Evolutionary conservation across 768 basidiomycete species (phyloP).

Genomic region (Steccherinum ochraceum): DNA sequence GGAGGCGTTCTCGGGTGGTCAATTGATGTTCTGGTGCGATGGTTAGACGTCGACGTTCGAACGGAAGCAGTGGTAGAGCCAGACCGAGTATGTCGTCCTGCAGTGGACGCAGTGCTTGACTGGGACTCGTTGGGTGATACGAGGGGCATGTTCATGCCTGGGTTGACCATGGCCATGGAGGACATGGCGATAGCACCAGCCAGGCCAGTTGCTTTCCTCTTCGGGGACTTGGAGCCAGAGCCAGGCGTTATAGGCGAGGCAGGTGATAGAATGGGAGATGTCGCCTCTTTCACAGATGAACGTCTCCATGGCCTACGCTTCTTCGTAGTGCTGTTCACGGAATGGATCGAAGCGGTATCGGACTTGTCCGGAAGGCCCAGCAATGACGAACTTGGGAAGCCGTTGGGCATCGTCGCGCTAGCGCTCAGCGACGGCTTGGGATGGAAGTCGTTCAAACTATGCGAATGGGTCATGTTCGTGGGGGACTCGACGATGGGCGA

Average conservation of each 20-base stretch:
- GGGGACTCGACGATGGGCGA: conserved; percentile 22
- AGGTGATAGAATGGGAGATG: conserved; percentile 8
- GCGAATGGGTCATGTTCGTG: conserved; percentile 9
- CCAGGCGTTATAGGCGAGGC: conserved; percentile 8
- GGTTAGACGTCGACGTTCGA: not conserved
- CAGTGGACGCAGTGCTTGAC: conserved; percentile 2
- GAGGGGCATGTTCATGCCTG: conserved; percentile 40
- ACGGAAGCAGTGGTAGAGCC: conserved; percentile 4
- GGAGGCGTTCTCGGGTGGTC: conserved; percentile 8
- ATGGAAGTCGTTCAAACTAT: conserved; percentile 5
- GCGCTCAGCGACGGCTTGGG: conserved; percentile 3
- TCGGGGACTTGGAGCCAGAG: conserved; percentile 27
- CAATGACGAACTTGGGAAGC: conserved; percentile 9
- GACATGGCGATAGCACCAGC: conserved; percentile 64
- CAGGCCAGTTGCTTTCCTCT: conserved; percentile 46
- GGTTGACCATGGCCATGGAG: conserved; percentile 60
- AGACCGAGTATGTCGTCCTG: conserved; percentile 4
- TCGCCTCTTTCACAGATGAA: conserved; percentile 7
- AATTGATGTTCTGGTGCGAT: conserved; percentile 6
- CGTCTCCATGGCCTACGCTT: conserved; percentile 17
- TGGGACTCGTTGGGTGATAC: conserved; percentile 16
- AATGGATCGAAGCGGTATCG: conserved; percentile 19
- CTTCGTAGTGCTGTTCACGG: conserved; percentile 17
- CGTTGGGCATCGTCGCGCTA: conserved; percentile 6
- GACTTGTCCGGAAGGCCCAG: conserved; percentile 17